These are phyloP conservation scores for Harringtonia aguacate DNA, from an alignment of 2,329 filamentous ascomycete genomes.

Conservation along the genomic window DNA sequence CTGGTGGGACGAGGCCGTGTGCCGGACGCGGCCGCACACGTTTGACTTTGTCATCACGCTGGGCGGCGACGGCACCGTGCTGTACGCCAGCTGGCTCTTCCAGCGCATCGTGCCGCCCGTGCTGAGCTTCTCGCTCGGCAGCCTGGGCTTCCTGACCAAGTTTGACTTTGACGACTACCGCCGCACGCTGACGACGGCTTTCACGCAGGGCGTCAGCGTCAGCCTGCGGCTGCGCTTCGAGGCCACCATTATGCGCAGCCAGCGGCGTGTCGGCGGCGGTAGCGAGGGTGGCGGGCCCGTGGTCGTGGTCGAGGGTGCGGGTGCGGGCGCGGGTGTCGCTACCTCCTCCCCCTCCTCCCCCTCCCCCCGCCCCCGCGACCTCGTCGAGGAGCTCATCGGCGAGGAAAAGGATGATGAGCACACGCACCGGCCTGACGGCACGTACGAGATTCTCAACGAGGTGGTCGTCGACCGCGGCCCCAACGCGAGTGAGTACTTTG, in stretches of 20 bases:
- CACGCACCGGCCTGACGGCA: slow-evolving; percentile 76
- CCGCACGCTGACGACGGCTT: slow-evolving; percentile 58
- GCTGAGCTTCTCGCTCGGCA: slow-evolving; percentile 82
- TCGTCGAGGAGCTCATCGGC: slow-evolving; percentile 84
- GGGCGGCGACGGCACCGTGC: slow-evolving; percentile 90
- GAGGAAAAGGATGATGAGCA: slow-evolving; percentile 74
- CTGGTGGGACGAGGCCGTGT: slow-evolving; percentile 78
- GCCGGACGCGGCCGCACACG: slow-evolving; percentile 64
- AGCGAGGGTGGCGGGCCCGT: neutral
- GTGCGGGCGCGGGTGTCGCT: slow-evolving; percentile 17
- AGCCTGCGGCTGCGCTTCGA: slow-evolving; percentile 84
- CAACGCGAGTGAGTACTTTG: slow-evolving; percentile 63
- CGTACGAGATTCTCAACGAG: slow-evolving; percentile 88
- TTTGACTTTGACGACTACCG: slow-evolving; percentile 78
- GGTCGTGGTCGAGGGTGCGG: neutral
- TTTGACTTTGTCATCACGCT: slow-evolving; percentile 93
- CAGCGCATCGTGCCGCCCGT: slow-evolving; percentile 91
- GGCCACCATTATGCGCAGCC: slow-evolving; percentile 81
- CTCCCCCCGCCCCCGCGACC: slow-evolving; percentile 39
- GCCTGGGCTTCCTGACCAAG: slow-evolving; percentile 89
- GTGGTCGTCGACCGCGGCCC: slow-evolving; percentile 93
- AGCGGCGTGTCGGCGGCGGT: slow-evolving; percentile 31
- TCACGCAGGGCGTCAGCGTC: slow-evolving; percentile 76
- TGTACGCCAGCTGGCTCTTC: slow-evolving; percentile 95
- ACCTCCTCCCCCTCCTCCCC: too few relatives aligned